A percentile compares a stretch with the other conserved stretches of the same genome.
Conservation (phyloP, 768 basidiomycete species). For the Hericium erinaceus region DNA sequence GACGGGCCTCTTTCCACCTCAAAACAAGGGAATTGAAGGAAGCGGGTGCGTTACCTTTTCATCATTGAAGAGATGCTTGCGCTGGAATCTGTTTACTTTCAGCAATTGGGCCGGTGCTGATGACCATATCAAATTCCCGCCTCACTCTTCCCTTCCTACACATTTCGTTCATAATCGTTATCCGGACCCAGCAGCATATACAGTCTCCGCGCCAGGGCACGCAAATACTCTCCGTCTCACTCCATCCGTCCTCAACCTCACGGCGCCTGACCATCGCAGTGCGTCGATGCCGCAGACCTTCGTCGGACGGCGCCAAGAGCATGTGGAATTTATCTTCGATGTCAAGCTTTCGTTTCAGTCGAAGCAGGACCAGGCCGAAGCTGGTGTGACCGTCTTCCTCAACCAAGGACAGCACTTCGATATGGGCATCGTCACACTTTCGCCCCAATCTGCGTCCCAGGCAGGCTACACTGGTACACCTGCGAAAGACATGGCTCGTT, state of each 20-base stretch:
- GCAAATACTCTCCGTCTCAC: slow-evolving; percentile 16
- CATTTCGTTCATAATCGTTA: slow-evolving; percentile 24
- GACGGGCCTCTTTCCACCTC: slow-evolving; percentile 1
- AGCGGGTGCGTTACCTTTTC: not conserved
- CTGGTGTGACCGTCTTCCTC: slow-evolving; percentile 24
- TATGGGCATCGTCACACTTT: slow-evolving; percentile 11
- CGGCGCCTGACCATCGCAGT: slow-evolving; percentile 19
- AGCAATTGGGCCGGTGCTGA: not conserved
- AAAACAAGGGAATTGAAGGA: not conserved
- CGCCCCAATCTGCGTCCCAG: not conserved
- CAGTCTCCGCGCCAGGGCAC: slow-evolving; percentile 13
- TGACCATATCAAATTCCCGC: slow-evolving; percentile 18
- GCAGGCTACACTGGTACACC: not conserved
- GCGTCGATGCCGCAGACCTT: slow-evolving; percentile 18
- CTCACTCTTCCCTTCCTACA: slow-evolving; percentile 15
- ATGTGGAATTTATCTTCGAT: slow-evolving; percentile 21
- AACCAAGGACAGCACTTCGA: slow-evolving; percentile 17
- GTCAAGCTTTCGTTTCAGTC: slow-evolving; percentile 18
- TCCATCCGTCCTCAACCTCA: slow-evolving; percentile 22
- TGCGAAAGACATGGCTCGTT: not conserved
- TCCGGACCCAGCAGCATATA: slow-evolving; percentile 18
- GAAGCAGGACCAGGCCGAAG: slow-evolving; percentile 16
- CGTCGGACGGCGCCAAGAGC: slow-evolving; percentile 23
- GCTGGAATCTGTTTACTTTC: not conserved
- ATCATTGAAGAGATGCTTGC: too few species aligned